Percentiles rank a stretch among this genome's conserved stretches.
Evolutionary conservation across 306 rosid genomes (phyloP).

Genomic region (Lablab purpureus): DNA sequence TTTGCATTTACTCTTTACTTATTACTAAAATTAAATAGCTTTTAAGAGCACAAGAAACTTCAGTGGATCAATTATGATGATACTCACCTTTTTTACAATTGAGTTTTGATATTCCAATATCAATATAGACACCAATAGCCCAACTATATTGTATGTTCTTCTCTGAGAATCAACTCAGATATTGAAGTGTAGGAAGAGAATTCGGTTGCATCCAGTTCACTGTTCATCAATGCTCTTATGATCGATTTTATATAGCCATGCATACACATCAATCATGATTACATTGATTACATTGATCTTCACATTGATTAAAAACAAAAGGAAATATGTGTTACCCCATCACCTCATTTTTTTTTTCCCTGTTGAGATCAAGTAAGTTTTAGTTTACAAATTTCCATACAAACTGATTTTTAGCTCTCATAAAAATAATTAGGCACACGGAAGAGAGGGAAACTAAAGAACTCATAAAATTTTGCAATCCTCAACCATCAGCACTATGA

Average conservation of each 20-base stretch:
- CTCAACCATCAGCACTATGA: neutral
- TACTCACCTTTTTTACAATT: neutral
- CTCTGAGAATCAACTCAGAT: neutral
- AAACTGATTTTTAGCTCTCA: neutral
- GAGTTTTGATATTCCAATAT: neutral
- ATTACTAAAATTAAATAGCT: neutral
- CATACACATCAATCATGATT: neutral
- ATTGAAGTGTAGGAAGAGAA: slow-evolving; percentile 39
- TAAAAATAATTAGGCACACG: neutral
- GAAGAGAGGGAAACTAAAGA: neutral
- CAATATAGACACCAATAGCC: neutral
- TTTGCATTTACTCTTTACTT: neutral
- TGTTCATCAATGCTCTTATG: neutral
- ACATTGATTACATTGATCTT: neutral
- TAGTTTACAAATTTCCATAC: neutral
- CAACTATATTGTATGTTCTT: neutral
- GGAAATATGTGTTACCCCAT: neutral
- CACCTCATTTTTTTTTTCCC: neutral
- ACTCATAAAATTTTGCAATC: neutral
- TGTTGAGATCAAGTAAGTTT: neutral
- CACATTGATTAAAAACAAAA: neutral
- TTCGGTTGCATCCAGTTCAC: neutral
- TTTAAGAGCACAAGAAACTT: neutral
- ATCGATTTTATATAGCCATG: neutral
- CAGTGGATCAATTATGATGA: neutral